Evolutionary conservation across 2,329 filamentous ascomycete species (phyloP), one percentile per base, ranked within the genome.

Genomic region (Sporothrix variecibatus): DNA sequence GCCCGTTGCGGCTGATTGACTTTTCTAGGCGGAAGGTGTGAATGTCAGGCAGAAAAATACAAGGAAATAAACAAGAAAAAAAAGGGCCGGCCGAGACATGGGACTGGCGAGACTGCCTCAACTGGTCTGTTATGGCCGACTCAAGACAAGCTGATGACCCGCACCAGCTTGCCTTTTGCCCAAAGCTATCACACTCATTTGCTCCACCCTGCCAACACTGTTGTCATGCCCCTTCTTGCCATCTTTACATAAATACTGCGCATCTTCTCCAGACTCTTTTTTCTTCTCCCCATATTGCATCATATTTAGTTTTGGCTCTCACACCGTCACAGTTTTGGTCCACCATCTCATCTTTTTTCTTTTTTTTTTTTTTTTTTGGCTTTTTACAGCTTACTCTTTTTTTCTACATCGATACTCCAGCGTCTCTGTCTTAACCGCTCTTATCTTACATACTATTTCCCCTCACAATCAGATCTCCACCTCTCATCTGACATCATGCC

Each of bases 401-500:
- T 38, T 34, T 7, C 7, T n/a, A 28, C 67, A 53, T 38, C 31
- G 20, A 69, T 69, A 69, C 67, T 28, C 46, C 26, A 31, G 20
- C 43, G 26, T 72, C 58, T 26, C 43, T 17, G 3, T 49, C 15
- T 49, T 5, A 49, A 17, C 15, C 23, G 28, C 71, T 20, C 15
- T 17, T 49, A 56, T 65, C 31, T 58, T 58, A 38, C 58, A 28
- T 17, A 46, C 26, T 23, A 38, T 15, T 38, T 31, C 23, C 46
- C 20, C 60, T 53, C 60, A 53, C 11, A 40, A 20, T 9, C 31
- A 51, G 28, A 31, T 31, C 43, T 64, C 26, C 23, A 65, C 31
- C 64, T 46, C 26, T 17, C 34, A 28, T 64, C 46, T 67, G 68
- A 34, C 73, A 75, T 20, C 38, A 85, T 85, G 83, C 83, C 83